Conservation (phyloP, 441 rosid genomes). For the Melastoma candidum region DNA sequence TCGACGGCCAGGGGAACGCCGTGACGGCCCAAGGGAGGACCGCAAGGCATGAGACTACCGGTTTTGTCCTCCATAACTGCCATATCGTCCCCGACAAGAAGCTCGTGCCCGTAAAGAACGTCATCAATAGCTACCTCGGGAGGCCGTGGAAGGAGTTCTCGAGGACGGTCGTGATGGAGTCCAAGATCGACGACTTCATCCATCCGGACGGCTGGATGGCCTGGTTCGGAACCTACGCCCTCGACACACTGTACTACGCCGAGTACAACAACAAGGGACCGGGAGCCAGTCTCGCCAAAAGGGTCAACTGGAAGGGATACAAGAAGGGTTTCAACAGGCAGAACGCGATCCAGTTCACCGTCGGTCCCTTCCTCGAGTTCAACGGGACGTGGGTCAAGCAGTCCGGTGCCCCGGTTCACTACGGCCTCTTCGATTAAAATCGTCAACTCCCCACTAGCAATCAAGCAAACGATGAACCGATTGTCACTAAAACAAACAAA, state of each 20-base stretch:
- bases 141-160: slow-evolving; percentile 65
- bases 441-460: too few species aligned
- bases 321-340: slow-evolving; percentile 30
- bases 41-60: slow-evolving; percentile 43
- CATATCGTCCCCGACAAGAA: slow-evolving; percentile 32
- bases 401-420: slow-evolving; percentile 27
- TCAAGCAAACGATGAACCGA: too few species aligned
- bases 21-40: slow-evolving; percentile 53
- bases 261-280: slow-evolving; percentile 55
- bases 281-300: slow-evolving; percentile 26
- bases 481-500: too few species aligned
- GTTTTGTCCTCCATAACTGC: slow-evolving; percentile 54
- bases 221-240: slow-evolving; percentile 41
- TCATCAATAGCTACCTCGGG: slow-evolving; percentile 48
- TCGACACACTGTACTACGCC: slow-evolving; percentile 46
- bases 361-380: slow-evolving; percentile 35
- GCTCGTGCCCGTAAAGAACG: slow-evolving; percentile 26
- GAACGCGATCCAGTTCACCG: slow-evolving; percentile 45
- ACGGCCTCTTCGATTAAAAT: slow-evolving; percentile 21
- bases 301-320: slow-evolving; percentile 66
- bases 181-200: slow-evolving; percentile 41
- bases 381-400: slow-evolving; percentile 43
- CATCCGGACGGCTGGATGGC: slow-evolving; percentile 58
- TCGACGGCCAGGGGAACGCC: slow-evolving; percentile 36
- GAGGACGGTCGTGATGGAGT: slow-evolving; percentile 58